phyloP scores from a whole-genome alignment of 2,329 filamentous ascomycete species.

The Hortaea werneckii region DNA sequence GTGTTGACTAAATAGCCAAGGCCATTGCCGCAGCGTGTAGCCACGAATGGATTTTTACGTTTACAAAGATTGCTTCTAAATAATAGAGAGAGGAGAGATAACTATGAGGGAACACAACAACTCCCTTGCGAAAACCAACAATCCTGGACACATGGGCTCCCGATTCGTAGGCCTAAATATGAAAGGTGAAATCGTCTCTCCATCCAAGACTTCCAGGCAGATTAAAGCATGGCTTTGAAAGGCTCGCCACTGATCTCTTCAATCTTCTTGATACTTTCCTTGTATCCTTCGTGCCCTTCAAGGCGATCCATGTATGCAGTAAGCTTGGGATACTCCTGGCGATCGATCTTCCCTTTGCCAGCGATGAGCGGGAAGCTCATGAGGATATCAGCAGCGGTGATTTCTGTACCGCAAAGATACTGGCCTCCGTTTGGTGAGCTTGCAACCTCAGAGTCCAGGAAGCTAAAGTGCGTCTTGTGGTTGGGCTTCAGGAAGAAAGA shows the following conservation, averaged over 20 bases:
- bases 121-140: too few species aligned
- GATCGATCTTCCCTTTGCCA: conserved; percentile 28
- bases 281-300: conserved; percentile 36
- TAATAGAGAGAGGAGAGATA: too few species aligned
- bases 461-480: conserved; percentile 38
- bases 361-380: conserved; percentile 43
- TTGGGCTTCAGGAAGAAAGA: conserved; percentile 37
- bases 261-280: conserved; percentile 40
- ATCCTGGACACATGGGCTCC: too few species aligned
- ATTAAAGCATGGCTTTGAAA: conserved; percentile 2
- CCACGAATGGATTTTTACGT: too few species aligned
- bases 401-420: conserved; percentile 39
- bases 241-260: conserved; percentile 31
- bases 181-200: too few species aligned
- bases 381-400: conserved; percentile 45
- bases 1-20: too few species aligned
- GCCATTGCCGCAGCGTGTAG: too few species aligned
- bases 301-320: conserved; percentile 36
- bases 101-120: too few species aligned
- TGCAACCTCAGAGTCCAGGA: conserved; percentile 40
- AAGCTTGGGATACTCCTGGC: conserved; percentile 37
- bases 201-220: too few species aligned
- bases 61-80: too few species aligned
- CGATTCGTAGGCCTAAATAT: too few species aligned
- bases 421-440: conserved; percentile 38